Percentiles rank a stretch among this genome's conserved stretches.
These are phyloP conservation scores for Myotisia sp. DNA, from an alignment of 2,329 filamentous ascomycete genomes.

Conservation along the genomic window DNA sequence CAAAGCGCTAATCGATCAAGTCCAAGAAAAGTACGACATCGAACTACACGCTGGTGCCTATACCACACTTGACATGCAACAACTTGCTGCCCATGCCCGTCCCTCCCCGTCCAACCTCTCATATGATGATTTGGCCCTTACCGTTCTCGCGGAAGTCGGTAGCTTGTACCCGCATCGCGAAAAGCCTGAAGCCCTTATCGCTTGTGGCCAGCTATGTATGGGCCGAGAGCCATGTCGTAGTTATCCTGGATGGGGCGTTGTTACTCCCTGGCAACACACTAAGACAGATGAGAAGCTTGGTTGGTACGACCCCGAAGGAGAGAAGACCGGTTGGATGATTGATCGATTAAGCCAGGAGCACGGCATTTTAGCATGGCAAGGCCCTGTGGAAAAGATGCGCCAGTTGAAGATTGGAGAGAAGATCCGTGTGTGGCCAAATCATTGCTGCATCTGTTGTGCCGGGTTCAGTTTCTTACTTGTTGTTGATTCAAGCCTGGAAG, in stretches of 20 bases:
- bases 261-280: slow-evolving; percentile 42
- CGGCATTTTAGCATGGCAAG: slow-evolving; percentile 50
- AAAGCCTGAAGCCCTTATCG: slow-evolving; percentile 48
- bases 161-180: slow-evolving; percentile 45
- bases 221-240: slow-evolving; percentile 57
- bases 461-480: slow-evolving; percentile 60
- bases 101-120: slow-evolving; percentile 18
- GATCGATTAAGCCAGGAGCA: slow-evolving; percentile 62
- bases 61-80: slow-evolving; percentile 60
- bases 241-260: slow-evolving; percentile 56
- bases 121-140: slow-evolving; percentile 45
- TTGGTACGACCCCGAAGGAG: slow-evolving; percentile 16
- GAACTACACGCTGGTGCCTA: slow-evolving; percentile 67
- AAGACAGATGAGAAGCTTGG: slow-evolving; percentile 4
- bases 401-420: slow-evolving; percentile 48
- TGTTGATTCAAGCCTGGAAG: slow-evolving; percentile 43
- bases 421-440: slow-evolving; percentile 62
- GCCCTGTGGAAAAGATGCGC: slow-evolving; percentile 31
- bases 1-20: slow-evolving; percentile 8
- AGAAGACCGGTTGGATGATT: slow-evolving; percentile 46
- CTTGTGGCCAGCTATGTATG: slow-evolving; percentile 52
- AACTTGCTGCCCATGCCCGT: slow-evolving; percentile 55
- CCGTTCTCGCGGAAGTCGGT: slow-evolving; percentile 55
- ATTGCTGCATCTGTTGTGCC: slow-evolving; percentile 60
- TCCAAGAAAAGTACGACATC: slow-evolving; percentile 27